These are phyloP conservation scores for Orbilia ellipsospora DNA, from an alignment of 2,329 filamentous ascomycete species.

Conservation along the genomic window DNA sequence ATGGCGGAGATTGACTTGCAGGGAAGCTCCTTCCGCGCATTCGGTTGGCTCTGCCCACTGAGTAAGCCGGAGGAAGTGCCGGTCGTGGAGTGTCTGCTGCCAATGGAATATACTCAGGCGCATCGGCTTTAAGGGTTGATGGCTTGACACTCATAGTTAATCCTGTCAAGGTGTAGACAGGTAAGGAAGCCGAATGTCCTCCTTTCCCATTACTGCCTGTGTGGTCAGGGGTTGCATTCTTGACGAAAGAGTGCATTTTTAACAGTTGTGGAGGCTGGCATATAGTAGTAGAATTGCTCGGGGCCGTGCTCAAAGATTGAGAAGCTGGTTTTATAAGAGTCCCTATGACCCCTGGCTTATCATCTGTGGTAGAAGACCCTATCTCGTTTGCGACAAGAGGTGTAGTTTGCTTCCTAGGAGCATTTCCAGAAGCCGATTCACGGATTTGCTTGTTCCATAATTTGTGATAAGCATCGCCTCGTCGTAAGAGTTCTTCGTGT, in stretches of 20 bases:
- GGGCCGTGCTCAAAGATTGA: background rate
- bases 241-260: slow-evolving; percentile 1
- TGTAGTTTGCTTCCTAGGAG: slow-evolving; percentile 25
- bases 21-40: background rate
- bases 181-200: slow-evolving; percentile 53
- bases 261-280: slow-evolving; percentile 20
- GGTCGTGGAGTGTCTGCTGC: slow-evolving; percentile 7
- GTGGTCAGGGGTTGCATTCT: background rate
- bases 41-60: slow-evolving; percentile 18
- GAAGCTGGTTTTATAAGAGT: slow-evolving; percentile 32
- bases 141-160: slow-evolving; percentile 12
- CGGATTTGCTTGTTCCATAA: slow-evolving; percentile 73
- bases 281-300: slow-evolving; percentile 47
- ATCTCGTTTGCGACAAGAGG: slow-evolving; percentile 45
- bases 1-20: background rate
- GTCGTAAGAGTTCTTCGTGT: slow-evolving; percentile 70
- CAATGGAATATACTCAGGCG: slow-evolving; percentile 63
- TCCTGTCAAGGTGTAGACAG: slow-evolving; percentile 30
- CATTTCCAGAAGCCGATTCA: slow-evolving; percentile 35
- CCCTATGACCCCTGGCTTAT: slow-evolving; percentile 42
- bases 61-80: slow-evolving; percentile 34
- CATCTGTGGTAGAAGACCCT: slow-evolving; percentile 13
- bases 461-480: slow-evolving; percentile 72
- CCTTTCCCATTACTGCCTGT: slow-evolving; percentile 15
- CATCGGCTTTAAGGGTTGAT: slow-evolving; percentile 62